Conservation (phyloP, 2,329 filamentous ascomycete species). For the Claviceps spartinae region DNA sequence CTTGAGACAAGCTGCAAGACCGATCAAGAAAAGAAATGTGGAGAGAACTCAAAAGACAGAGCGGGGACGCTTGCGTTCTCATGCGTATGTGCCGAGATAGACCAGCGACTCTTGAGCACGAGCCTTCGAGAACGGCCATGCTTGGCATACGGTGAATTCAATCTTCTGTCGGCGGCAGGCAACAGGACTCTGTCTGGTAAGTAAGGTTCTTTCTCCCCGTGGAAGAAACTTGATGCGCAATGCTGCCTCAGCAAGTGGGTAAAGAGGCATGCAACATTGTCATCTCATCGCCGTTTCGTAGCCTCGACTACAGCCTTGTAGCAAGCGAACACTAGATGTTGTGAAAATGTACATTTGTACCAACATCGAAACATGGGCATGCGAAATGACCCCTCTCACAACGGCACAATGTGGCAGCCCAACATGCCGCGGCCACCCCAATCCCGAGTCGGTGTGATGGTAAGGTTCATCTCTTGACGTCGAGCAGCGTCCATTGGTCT, state of each 20-base stretch:
- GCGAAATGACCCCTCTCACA: constrained; percentile 28
- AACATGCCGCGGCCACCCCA: constrained; percentile 88
- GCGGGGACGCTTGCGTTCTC: not conserved
- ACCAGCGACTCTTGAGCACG: not conserved
- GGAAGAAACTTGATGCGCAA: not conserved
- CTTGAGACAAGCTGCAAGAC: not conserved
- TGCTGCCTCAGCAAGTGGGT: not conserved
- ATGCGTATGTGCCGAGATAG: not conserved
- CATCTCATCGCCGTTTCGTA: not conserved
- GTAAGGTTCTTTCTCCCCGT: not conserved
- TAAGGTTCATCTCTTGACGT: constrained; percentile 50
- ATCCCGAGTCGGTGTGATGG: constrained; percentile 59
- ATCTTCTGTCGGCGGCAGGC: not conserved
- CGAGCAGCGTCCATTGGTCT: constrained; percentile 29
- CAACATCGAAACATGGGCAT: not conserved
- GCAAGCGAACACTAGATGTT: not conserved
- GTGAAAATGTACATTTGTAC: not conserved
- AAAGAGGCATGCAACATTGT: not conserved
- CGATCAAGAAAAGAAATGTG: too few relatives aligned
- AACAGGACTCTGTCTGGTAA: not conserved
- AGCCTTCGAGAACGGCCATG: not conserved
- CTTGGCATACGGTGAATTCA: too few relatives aligned
- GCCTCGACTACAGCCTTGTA: not conserved
- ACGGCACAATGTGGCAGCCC: constrained; percentile 77
- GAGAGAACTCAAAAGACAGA: not conserved